Base-by-base conservation (phyloP, 2,329 filamentous ascomycete species). In the Mycosphaerella arachidis region DNA sequence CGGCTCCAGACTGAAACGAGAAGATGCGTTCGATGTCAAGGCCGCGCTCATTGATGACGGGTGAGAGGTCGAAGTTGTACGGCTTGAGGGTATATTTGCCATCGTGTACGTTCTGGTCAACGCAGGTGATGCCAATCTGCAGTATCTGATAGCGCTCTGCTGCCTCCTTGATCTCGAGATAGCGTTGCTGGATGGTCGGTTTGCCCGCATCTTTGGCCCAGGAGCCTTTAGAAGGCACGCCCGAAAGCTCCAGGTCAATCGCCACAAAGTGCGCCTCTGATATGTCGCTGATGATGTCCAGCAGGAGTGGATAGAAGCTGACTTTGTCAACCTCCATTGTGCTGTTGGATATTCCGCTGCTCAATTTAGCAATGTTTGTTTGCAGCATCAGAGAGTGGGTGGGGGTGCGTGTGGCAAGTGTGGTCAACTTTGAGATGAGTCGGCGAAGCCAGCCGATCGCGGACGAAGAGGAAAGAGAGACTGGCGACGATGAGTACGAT, bases 161-260 rank as follows among this genome's bases (percentile, higher is more conserved):
- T 2, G 84, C 84, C 30, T 74, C 74, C 69, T 84, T 87, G 58
- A 79, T 78, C 63, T 89, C 85, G 10, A 76, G 73, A 68, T 89
- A 89, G 57, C 83, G 80, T 48, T 86, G 75, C 66, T 88, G 82
- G 1, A 89, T 73, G 3, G 79, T 80, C 33, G 79, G 79, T 59
- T 78, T 79, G 37, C 77, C 76, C 40, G 70, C 67, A 31, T 75
- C 72, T 12, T 70, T 56, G 51, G 52, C 57, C 71, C 72, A 53
- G 65, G 69, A 56, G 66, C 67, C 58, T 68, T 78, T 78, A 12
- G 72, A 72, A 2, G 79, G 77, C 24, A 89, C 85, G 1, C 86
- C 86, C 13, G 86, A 88, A 50, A 89, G 81, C 71, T 89, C 86
- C 12, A 88, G 77, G 68, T 89, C 86, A 59, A 89, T 77, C 3